These are phyloP conservation scores for Ganoderma multipileum DNA, from an alignment of 1,284 basidiomycete genomes.

Conservation along the genomic window DNA sequence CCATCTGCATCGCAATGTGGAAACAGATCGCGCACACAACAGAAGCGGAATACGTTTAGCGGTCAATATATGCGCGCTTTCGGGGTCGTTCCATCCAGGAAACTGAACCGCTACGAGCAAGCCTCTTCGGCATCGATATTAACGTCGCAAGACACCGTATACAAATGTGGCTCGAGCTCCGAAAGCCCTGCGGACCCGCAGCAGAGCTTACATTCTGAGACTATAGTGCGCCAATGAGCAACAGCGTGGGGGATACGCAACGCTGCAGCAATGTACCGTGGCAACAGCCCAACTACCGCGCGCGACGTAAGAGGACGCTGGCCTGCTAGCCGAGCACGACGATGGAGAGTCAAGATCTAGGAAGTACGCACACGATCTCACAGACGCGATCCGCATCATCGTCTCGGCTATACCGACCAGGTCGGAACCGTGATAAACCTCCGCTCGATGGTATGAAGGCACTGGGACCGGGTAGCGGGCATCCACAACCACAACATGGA, in stretches of 20 bases:
- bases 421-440: not conserved
- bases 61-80: not conserved
- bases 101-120: not conserved
- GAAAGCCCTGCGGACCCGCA: not conserved
- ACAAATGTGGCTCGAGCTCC: not conserved
- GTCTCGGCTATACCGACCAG: slow-evolving; percentile 1
- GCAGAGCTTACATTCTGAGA: not conserved
- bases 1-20: too few species aligned
- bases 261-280: not conserved
- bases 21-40: too few species aligned
- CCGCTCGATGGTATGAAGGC: not conserved
- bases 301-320: not conserved
- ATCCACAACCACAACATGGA: not conserved
- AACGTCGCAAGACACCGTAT: too few species aligned
- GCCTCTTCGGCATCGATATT: not conserved
- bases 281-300: not conserved
- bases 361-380: slow-evolving; percentile 10
- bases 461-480: not conserved
- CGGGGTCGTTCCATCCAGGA: not conserved
- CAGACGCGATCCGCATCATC: slow-evolving; percentile 5
- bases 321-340: slow-evolving; percentile 1
- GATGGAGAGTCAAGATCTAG: not conserved
- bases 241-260: not conserved
- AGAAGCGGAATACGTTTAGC: too few species aligned
- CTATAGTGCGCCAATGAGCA: not conserved